These are phyloP conservation scores for Lizonia empirigonia DNA, from an alignment of 2,329 filamentous ascomycete species.

Conservation along the genomic window DNA sequence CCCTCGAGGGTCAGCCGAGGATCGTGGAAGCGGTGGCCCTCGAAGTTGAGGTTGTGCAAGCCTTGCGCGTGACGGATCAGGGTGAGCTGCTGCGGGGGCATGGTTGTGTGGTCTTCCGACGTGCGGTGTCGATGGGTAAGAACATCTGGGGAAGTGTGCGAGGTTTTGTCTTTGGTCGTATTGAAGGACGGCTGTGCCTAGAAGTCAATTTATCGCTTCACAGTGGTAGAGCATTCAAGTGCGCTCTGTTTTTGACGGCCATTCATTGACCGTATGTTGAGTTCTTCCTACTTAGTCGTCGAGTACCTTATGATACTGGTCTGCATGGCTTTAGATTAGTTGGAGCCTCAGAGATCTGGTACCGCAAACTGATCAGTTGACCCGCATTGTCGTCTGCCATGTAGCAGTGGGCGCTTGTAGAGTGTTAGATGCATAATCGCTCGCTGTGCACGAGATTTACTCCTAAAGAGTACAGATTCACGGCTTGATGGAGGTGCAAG, in stretches of 20 bases:
- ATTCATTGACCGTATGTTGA: too few species aligned
- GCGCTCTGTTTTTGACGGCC: background rate
- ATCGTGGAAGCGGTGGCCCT: constrained; percentile 74
- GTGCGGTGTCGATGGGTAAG: background rate
- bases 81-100: constrained; percentile 24
- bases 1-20: constrained; percentile 76
- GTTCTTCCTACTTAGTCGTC: too few species aligned
- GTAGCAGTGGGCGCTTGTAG: too few species aligned
- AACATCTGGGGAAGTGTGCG: background rate
- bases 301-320: too few species aligned
- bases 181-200: background rate
- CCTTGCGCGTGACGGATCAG: constrained; percentile 73
- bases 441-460: too few species aligned
- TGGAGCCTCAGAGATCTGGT: too few species aligned
- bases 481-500: too few species aligned
- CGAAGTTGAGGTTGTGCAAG: constrained; percentile 73
- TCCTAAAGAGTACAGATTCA: too few species aligned
- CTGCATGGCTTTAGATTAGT: too few species aligned
- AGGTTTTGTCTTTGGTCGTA: background rate
- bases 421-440: too few species aligned
- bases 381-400: too few species aligned
- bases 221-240: background rate
- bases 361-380: too few species aligned
- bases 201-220: background rate
- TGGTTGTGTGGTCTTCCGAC: background rate